Base-by-base conservation (phyloP, 2,329 filamentous ascomycete species). In the Hansfordia pulvinata region DNA sequence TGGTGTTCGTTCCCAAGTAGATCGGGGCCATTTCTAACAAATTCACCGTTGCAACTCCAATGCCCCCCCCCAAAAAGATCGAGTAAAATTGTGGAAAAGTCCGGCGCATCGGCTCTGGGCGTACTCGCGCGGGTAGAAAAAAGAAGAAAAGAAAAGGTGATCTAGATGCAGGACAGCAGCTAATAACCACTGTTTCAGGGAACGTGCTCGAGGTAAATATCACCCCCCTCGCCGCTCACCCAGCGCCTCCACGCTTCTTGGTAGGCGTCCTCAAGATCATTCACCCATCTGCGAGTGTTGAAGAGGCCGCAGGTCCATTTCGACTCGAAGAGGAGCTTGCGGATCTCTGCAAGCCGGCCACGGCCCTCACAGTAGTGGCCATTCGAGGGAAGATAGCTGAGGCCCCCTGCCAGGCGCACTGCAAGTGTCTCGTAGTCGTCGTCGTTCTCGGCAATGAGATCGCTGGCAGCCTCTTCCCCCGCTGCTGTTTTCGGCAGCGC, bases 131-230 rank as follows among this genome's bases (percentile, higher is more conserved):
- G n/a, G n/a, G n/a, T n/a, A n/a, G n/a, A n/a, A n/a, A n/a, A n/a
- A n/a, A n/a, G n/a, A n/a, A n/a, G n/a, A n/a, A n/a, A n/a, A n/a
- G n/a, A n/a, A n/a, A n/a, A n/a, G n/a, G n/a, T n/a, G n/a, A n/a
- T n/a, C n/a, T n/a, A n/a, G n/a, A n/a, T n/a, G n/a, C n/a, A n/a
- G n/a, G n/a, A n/a, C n/a, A n/a, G n/a, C n/a, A n/a, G n/a, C n/a
- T n/a, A n/a, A n/a, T n/a, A n/a, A n/a, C n/a, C n/a, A n/a, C n/a
- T n/a, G n/a, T n/a, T n/a, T n/a, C n/a, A n/a, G n/a, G n/a, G n/a
- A n/a, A n/a, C n/a, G n/a, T n/a, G n/a, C n/a, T n/a, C n/a, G 23
- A 98, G 64, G 64, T 84, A 90, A 38, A 98, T 93, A 59, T 98
- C 90, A 7, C 88, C 86, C n/a, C 81, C 76, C 52, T 84, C 71